Conservation (phyloP, 306 rosid species). For the Castanea crenata region DNA sequence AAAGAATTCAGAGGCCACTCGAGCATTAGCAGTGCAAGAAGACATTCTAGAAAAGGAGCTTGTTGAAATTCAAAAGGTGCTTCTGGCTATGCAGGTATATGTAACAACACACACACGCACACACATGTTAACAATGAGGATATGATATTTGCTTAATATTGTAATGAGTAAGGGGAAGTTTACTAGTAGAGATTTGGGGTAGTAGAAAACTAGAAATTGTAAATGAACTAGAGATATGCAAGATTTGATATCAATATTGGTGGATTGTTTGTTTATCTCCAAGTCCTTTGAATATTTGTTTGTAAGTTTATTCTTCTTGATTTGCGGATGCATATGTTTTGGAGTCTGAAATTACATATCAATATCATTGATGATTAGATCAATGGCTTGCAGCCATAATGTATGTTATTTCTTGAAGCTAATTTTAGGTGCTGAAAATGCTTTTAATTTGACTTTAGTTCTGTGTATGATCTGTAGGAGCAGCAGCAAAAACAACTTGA, state of each 20-base stretch:
- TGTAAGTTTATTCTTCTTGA: background rate
- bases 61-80: conserved; percentile 80
- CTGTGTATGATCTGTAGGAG: conserved; percentile 46
- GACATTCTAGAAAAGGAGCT: conserved; percentile 88
- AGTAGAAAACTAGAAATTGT: background rate
- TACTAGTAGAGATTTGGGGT: background rate
- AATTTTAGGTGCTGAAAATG: conserved; percentile 2
- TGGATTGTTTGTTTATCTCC: background rate
- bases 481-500: conserved; percentile 90
- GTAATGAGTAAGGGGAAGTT: background rate
- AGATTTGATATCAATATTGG: background rate
- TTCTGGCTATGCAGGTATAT: conserved; percentile 91
- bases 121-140: conserved; percentile 11
- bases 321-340: background rate
- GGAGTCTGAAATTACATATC: background rate
- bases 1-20: conserved; percentile 82
- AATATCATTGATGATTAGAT: background rate
- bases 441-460: conserved; percentile 7
- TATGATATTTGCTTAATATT: background rate
- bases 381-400: background rate
- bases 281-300: background rate
- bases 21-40: conserved; percentile 70
- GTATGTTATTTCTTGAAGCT: background rate
- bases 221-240: background rate
- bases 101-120: background rate